Conservation (phyloP, 1,139 yeast species). For the Geotrichum cucujoidarum region DNA sequence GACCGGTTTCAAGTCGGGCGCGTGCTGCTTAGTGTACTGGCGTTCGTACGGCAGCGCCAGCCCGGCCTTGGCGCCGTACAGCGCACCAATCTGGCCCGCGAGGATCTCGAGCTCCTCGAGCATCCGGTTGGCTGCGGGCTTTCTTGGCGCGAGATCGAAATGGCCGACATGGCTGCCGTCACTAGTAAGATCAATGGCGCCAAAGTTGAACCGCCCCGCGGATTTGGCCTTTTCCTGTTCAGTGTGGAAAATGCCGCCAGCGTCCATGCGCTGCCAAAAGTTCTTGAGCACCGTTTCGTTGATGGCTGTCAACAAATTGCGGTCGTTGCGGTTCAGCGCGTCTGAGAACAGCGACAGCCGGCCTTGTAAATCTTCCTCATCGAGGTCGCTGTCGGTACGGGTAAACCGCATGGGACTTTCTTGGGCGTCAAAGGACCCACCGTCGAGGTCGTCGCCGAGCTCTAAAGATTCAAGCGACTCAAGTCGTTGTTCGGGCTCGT, state of each 20-base stretch:
- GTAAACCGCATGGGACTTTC: conserved; percentile 6
- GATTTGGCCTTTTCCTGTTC: neutral
- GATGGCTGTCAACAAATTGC: conserved; percentile 6
- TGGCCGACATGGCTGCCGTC: neutral
- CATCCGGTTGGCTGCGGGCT: conserved; percentile 1
- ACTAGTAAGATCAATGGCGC: neutral
- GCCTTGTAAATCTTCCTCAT: neutral
- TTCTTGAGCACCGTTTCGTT: conserved; percentile 10
- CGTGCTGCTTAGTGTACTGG: conserved; percentile 4
- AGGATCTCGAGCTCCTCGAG: conserved; percentile 19
- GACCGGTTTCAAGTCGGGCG: neutral
- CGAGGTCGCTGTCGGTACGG: neutral
- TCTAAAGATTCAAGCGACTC: conserved; percentile 8
- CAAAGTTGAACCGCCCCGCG: neutral
- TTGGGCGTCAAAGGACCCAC: neutral
- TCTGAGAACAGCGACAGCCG: conserved; percentile 6
- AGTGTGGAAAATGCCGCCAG: conserved; percentile 14
- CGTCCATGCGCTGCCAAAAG: conserved; percentile 19
- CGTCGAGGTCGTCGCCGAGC: conserved; percentile 10
- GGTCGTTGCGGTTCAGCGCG: conserved; percentile 7
- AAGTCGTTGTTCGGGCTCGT: neutral
- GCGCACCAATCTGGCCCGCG: conserved; percentile 19
- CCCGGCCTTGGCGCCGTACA: conserved; percentile 15
- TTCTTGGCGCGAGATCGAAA: neutral
- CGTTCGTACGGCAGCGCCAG: conserved; percentile 18